phyloP scores from a whole-genome alignment of 2,329 filamentous ascomycete genomes.

The Ascochyta clinopodiicola region DNA sequence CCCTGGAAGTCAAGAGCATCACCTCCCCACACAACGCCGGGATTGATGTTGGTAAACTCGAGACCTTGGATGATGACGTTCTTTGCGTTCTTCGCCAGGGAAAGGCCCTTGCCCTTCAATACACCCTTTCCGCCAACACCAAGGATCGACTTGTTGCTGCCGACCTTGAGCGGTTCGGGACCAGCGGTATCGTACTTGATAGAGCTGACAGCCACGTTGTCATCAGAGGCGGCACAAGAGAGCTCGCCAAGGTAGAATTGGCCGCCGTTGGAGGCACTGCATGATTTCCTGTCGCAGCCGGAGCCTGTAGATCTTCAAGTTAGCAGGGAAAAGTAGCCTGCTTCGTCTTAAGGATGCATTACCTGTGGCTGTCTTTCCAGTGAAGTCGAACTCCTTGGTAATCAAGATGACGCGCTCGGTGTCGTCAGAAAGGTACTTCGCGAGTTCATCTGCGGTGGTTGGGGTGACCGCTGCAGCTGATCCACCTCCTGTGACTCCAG shows the following conservation, averaged over 20 bases:
- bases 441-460: slow-evolving; percentile 30
- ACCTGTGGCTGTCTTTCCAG: slow-evolving; percentile 26
- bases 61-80: slow-evolving; percentile 53
- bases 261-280: slow-evolving; percentile 23
- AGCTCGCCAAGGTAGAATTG: slow-evolving; percentile 33
- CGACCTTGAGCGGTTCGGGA: slow-evolving; percentile 40
- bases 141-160: slow-evolving; percentile 52
- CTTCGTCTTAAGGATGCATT: no score
- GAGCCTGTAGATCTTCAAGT: slow-evolving; percentile 7
- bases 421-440: slow-evolving; percentile 28
- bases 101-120: slow-evolving; percentile 53
- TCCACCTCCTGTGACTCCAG: slow-evolving; percentile 33
- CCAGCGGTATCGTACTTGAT: slow-evolving; percentile 47
- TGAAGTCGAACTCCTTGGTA: slow-evolving; percentile 35
- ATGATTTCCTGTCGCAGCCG: slow-evolving; percentile 29
- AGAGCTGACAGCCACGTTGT: slow-evolving; percentile 29
- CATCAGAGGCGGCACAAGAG: slow-evolving; percentile 23
- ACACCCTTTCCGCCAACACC: slow-evolving; percentile 50
- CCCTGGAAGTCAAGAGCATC: slow-evolving; percentile 48
- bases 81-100: slow-evolving; percentile 38
- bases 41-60: slow-evolving; percentile 48
- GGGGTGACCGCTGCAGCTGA: slow-evolving; percentile 30
- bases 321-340: no score
- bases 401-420: slow-evolving; percentile 30
- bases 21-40: slow-evolving; percentile 49